Base-by-base conservation (phyloP, 1,284 basidiomycete species). In the Tilletia caries region DNA sequence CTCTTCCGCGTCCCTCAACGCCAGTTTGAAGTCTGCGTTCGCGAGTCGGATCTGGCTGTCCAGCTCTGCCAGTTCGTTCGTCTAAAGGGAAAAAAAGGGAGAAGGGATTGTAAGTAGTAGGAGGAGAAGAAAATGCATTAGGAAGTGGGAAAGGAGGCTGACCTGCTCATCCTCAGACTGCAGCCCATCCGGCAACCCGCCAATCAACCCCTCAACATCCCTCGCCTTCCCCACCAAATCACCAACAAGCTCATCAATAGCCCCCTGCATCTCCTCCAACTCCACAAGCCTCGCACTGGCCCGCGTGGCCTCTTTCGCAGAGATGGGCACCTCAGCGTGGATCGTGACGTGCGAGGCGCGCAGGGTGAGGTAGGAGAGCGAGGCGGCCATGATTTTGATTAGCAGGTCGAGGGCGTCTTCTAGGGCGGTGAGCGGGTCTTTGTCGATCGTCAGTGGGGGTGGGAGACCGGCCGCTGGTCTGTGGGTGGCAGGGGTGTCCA, bases 201-300 rank as follows among this genome's bases (percentile, higher is more conserved):
- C 67, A 46, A 69, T 54, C n/a, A 66, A 29, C 34, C 13, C 34
- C 41, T 70, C 68, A 3, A 70, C 58, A 23, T 69, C 44, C 52
- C 66, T 71, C 37, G 64, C 68, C 44, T 70, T 66, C 54, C 20
- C 20, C 10, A 68, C 33, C 20, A 71, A 37, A 34, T 71, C 70
- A n/a, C 37, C 66, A n/a, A 67, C 67, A 32, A 70, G 62, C 58
- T 70, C 69, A 15, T 68, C 69, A n/a, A 68, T 68, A 27, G 44
- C 67, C 33, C 43, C 66, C 29, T 29, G 27, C 69, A 70, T 70
- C 29, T 20, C 67, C 13, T 23, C 52, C 29, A n/a, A 8, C 15
- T 70, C 69, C 8, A 70, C 65, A 3, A 70, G 20, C 20, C 18
- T 33, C 12, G 41, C 29, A 20, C 23, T 48, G 2, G 67, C 69